Conservation (phyloP, 2,329 filamentous ascomycete genomes). For the Fusarium robinianum region DNA sequence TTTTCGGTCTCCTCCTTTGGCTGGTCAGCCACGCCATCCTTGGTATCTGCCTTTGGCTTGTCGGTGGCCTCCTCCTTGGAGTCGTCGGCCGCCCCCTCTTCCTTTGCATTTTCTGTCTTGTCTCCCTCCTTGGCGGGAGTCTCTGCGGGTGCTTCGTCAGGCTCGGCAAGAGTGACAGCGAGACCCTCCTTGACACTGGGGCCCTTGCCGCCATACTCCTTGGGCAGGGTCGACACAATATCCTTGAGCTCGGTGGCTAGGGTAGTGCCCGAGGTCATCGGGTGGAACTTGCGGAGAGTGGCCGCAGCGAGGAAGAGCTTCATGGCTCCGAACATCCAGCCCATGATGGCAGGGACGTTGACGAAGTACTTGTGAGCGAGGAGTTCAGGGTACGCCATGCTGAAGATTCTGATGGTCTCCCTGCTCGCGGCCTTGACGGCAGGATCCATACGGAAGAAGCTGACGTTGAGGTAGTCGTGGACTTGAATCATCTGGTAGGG, state of each 20-base stretch:
- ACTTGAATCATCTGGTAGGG: slow-evolving; percentile 91
- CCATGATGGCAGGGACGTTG: slow-evolving; percentile 90
- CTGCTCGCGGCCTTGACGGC: slow-evolving; percentile 75
- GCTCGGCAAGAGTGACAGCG: slow-evolving; percentile 36
- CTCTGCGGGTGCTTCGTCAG: slow-evolving; percentile 17
- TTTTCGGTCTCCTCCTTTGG: slow-evolving; percentile 15
- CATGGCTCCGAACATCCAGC: slow-evolving; percentile 78
- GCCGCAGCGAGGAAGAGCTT: slow-evolving; percentile 75
- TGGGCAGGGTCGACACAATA: slow-evolving; percentile 69
- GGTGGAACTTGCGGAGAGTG: slow-evolving; percentile 79
- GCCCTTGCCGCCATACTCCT: slow-evolving; percentile 78
- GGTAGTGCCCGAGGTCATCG: slow-evolving; percentile 72
- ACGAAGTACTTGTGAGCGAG: slow-evolving; percentile 89
- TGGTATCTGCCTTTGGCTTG: slow-evolving; percentile 17
- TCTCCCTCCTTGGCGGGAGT: slow-evolving; percentile 2
- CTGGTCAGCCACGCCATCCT: slow-evolving; percentile 22
- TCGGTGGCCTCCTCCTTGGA: slow-evolving; percentile 26
- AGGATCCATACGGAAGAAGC: slow-evolving; percentile 81
- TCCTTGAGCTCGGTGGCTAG: slow-evolving; percentile 64
- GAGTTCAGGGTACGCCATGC: slow-evolving; percentile 85
- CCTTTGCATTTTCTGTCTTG: no score
- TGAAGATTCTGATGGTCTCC: slow-evolving; percentile 81
- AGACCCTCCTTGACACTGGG: slow-evolving; percentile 46
- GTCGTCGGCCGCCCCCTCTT: no score
- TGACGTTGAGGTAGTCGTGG: slow-evolving; percentile 89